These are phyloP conservation scores for Magnolia sinica DNA, from an alignment of 164 flowering plant genomes.

Conservation along the genomic window DNA sequence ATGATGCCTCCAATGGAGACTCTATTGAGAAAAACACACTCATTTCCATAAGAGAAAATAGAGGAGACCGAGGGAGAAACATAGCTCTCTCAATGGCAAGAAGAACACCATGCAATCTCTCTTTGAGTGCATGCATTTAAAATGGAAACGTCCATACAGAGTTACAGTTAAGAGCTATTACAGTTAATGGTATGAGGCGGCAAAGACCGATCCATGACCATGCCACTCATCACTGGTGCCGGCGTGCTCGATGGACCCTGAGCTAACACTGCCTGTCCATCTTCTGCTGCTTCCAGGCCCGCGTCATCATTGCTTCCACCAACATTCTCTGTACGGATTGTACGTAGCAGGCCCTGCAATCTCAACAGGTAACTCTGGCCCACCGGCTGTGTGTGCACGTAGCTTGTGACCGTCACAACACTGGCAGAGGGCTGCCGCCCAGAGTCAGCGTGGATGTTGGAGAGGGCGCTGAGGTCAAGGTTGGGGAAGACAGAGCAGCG, in stretches of 20 bases:
- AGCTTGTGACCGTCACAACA: slow-evolving; percentile 43
- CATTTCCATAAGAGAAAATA: too few relatives aligned
- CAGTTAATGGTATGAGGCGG: slow-evolving; percentile 1
- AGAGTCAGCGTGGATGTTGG: slow-evolving; percentile 67
- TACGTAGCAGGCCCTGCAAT: slow-evolving; percentile 70
- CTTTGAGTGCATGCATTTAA: not conserved
- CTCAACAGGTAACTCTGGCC: slow-evolving; percentile 72
- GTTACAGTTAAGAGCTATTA: not conserved
- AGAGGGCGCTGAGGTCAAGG: slow-evolving; percentile 89
- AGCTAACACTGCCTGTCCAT: slow-evolving; percentile 29
- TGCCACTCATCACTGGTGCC: not conserved
- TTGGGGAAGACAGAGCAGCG: slow-evolving; percentile 94
- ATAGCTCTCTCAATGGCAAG: not conserved
- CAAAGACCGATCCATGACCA: not conserved
- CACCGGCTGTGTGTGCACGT: slow-evolving; percentile 49
- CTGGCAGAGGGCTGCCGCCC: slow-evolving; percentile 44
- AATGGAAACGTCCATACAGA: not conserved
- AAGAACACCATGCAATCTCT: not conserved
- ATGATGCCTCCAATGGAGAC: too few relatives aligned
- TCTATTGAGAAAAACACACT: too few relatives aligned
- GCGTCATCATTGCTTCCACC: slow-evolving; percentile 27
- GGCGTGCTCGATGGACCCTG: slow-evolving; percentile 2
- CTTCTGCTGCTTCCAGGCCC: slow-evolving; percentile 50
- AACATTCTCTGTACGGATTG: slow-evolving; percentile 57
- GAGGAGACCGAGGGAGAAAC: not conserved